These are phyloP conservation scores for Xylariales sp. DNA, from an alignment of 2,329 filamentous ascomycete species.

Conservation along the genomic window DNA sequence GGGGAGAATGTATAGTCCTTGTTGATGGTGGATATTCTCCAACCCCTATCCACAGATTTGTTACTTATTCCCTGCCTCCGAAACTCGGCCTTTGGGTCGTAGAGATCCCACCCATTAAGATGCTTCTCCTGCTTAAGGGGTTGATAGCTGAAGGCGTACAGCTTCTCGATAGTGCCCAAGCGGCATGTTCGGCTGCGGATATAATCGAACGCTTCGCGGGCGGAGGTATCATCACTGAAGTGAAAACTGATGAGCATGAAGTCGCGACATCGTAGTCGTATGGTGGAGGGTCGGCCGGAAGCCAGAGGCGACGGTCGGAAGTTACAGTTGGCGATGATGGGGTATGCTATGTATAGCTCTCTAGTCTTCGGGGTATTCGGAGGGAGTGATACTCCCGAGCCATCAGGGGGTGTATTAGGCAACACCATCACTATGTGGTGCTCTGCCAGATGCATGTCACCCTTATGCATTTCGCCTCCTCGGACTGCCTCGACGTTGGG, in stretches of 20 bases:
- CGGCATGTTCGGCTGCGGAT: conserved; percentile 79
- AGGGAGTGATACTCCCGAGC: conserved; percentile 14
- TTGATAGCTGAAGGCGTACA: conserved; percentile 86
- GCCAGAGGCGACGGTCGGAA: conserved; percentile 68
- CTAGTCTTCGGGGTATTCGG: conserved; percentile 31
- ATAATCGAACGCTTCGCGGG: conserved; percentile 81
- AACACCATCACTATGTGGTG: conserved; percentile 49
- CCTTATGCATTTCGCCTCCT: conserved; percentile 51
- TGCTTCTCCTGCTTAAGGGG: conserved; percentile 68
- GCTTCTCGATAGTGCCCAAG: conserved; percentile 75
- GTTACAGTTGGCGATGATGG: conserved; percentile 78
- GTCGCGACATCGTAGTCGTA: conserved; percentile 85
- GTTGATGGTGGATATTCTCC: conserved; percentile 90
- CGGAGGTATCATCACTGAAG: conserved; percentile 68
- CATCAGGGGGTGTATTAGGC: conserved; percentile 17
- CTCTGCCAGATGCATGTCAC: conserved; percentile 56
- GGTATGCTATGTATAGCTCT: conserved; percentile 92
- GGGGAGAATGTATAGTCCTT: conserved; percentile 84
- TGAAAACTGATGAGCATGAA: conserved; percentile 93
- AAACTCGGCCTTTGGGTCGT: conserved; percentile 83
- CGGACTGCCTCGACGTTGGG: conserved; percentile 59
- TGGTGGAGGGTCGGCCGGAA: conserved; percentile 70
- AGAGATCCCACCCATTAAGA: conserved; percentile 77
- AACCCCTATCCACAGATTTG: conserved; percentile 72
- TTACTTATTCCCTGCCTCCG: conserved; percentile 80